Evolutionary conservation across 2,329 filamentous ascomycete species (phyloP), one percentile per base, ranked within the genome.

Genomic region (Fusarium subglutinans): DNA sequence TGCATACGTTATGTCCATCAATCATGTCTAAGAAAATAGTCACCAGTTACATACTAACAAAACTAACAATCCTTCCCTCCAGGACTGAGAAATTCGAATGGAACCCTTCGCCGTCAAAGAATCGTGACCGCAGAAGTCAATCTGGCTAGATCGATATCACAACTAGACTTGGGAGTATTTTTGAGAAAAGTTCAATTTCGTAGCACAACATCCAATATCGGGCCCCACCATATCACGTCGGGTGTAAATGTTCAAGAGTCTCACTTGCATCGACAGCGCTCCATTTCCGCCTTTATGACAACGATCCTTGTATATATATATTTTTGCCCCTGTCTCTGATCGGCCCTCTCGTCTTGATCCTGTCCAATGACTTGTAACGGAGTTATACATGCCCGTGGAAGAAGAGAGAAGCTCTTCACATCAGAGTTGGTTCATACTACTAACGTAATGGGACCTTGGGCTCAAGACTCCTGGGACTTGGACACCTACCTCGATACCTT

Each of bases 311-410:
- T 63, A 24, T 28, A 64, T 64, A 26, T 35, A 35, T 35, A 15
- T 35, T 33, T 43, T 22, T 56, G 56, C 73, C 66, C 75, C 64
- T 76, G 75, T 67, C 69, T 73, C 54, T 70, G 57, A 76, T 73
- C 71, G 59, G 59, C 30, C 33, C 68, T 61, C 63, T 50, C 35
- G 51, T 65, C 51, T 54, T 65, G 40, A 30, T 40, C 59, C 53
- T 56, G 24, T 37, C 63, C 61, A 67, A 58, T 57, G 64, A 71
- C 57, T 76, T 61, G 57, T 66, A 59, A 40, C 24, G 24, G 43
- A 26, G 43, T 45, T 24, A 35, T 63, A 53, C 57, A 69, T 67
- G 63, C 45, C 26, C 18, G 20, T 24, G 18, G 22, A 47, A 33
- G 41, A 20, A n/a, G 30, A 35, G 44, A 37, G 26, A 14, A 33